Conservation (phyloP, 371 early-diverging fungal species). For the Lichtheimia ornata region DNA sequence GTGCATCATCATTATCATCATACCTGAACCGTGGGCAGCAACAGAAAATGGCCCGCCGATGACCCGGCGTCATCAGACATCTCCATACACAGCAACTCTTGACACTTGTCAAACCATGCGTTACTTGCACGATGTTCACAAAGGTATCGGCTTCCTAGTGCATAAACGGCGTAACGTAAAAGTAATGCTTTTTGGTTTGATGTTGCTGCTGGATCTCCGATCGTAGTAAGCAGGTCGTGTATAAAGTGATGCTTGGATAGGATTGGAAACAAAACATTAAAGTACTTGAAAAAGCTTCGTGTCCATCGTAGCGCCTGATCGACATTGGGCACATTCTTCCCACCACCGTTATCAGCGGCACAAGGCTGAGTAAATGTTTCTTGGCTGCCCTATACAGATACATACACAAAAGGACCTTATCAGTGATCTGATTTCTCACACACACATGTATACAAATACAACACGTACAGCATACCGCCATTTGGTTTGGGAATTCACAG, state of each 20-base stretch:
- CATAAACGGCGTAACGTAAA: slow-evolving; percentile 34
- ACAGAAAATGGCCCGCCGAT: slow-evolving; percentile 3
- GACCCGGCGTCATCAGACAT: neutral
- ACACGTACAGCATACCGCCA: slow-evolving; percentile 32
- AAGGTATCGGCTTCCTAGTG: slow-evolving; percentile 32
- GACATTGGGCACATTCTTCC: slow-evolving; percentile 4
- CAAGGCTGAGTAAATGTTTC: slow-evolving; percentile 18
- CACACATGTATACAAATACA: neutral
- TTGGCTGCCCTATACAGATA: slow-evolving; percentile 40
- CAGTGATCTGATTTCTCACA: slow-evolving; percentile 23
- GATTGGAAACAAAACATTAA: slow-evolving; percentile 46
- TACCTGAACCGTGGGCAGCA: slow-evolving; percentile 35
- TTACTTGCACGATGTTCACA: slow-evolving; percentile 8
- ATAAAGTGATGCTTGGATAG: slow-evolving; percentile 38
- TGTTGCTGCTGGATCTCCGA: too few species aligned
- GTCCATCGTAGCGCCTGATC: slow-evolving; percentile 23
- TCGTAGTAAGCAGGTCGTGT: neutral
- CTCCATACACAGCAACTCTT: too few species aligned
- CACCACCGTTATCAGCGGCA: neutral
- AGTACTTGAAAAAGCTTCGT: slow-evolving; percentile 33
- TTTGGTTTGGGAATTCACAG: slow-evolving; percentile 6
- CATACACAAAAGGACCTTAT: slow-evolving; percentile 43
- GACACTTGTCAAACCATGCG: slow-evolving; percentile 12
- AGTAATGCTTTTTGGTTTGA: slow-evolving; percentile 1
- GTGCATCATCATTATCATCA: neutral